These are phyloP conservation scores for Fusarium armeniacum DNA, from an alignment of 2,329 filamentous ascomycete species.

Conservation along the genomic window DNA sequence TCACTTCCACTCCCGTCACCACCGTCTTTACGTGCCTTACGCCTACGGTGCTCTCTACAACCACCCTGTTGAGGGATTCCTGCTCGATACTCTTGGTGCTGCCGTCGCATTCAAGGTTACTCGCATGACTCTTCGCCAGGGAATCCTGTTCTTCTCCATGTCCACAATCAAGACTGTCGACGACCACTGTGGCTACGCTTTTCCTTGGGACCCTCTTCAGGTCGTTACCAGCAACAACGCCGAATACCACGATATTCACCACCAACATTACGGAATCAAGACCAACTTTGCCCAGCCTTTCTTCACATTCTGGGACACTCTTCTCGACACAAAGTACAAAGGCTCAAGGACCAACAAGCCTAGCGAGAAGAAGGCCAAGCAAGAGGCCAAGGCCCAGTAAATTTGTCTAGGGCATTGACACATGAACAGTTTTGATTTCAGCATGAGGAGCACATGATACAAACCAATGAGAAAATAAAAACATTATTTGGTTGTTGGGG, in stretches of 20 bases:
- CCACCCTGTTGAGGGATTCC: slow-evolving; percentile 92
- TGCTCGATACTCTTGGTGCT: slow-evolving; percentile 91
- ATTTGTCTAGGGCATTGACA: slow-evolving; percentile 38
- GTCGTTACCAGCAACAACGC: slow-evolving; percentile 95
- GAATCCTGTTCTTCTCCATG: slow-evolving; percentile 88
- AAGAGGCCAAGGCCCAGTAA: slow-evolving; percentile 27
- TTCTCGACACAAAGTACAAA: slow-evolving; percentile 86
- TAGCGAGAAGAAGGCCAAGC: slow-evolving; percentile 51
- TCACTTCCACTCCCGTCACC: slow-evolving; percentile 93
- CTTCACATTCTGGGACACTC: slow-evolving; percentile 94
- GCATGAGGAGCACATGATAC: slow-evolving; percentile 43
- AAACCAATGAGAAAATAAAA: slow-evolving; percentile 30
- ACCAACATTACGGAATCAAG: slow-evolving; percentile 99
- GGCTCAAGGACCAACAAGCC: slow-evolving; percentile 67
- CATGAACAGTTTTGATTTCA: slow-evolving; percentile 44
- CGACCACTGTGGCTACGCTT: slow-evolving; percentile 96
- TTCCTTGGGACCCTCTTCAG: slow-evolving; percentile 95
- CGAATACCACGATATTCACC: slow-evolving; percentile 96
- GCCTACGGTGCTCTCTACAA: slow-evolving; percentile 98
- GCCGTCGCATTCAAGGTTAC: slow-evolving; percentile 85
- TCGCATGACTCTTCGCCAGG: slow-evolving; percentile 86
- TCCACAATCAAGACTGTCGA: slow-evolving; percentile 97
- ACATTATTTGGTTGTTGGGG: slow-evolving; percentile 22
- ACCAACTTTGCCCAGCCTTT: slow-evolving; percentile 92
- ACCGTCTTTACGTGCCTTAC: slow-evolving; percentile 97